phyloP scores from a whole-genome alignment of 2,329 filamentous ascomycete genomes.

The Herpotrichia juniperi region DNA sequence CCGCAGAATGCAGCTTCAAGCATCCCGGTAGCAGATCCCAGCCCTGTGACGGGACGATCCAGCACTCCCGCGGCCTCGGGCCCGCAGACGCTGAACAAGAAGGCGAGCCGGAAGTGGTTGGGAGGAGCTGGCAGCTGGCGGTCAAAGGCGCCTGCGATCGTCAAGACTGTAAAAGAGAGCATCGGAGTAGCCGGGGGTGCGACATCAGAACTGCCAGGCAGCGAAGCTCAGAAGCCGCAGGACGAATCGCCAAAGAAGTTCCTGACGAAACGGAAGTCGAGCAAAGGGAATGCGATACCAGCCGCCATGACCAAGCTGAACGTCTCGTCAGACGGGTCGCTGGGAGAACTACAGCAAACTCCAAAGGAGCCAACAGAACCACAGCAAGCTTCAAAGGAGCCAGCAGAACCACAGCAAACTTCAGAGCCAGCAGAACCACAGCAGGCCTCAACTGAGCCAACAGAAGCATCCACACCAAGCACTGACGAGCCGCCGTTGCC shows the following conservation, averaged over 20 bases:
- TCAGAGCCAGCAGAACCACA: slow-evolving; percentile 16
- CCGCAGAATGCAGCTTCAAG: slow-evolving; percentile 21
- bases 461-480: slow-evolving; percentile 12
- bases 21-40: slow-evolving; percentile 18
- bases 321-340: slow-evolving; percentile 46
- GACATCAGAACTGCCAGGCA: slow-evolving; percentile 46
- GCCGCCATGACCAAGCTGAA: slow-evolving; percentile 55
- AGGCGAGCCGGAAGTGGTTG: slow-evolving; percentile 49
- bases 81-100: slow-evolving; percentile 27
- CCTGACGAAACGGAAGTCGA: slow-evolving; percentile 51
- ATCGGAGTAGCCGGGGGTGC: slow-evolving; percentile 53
- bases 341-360: slow-evolving; percentile 32
- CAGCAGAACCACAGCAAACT: slow-evolving; percentile 16
- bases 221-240: slow-evolving; percentile 33
- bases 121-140: slow-evolving; percentile 51
- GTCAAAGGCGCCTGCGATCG: slow-evolving; percentile 53
- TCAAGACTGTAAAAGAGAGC: slow-evolving; percentile 54
- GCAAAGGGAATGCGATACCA: slow-evolving; percentile 52
- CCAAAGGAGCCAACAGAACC: slow-evolving; percentile 15
- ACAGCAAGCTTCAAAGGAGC: slow-evolving; percentile 19
- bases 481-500: slow-evolving; percentile 50
- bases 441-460: no score
- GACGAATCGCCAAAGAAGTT: slow-evolving; percentile 42
- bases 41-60: slow-evolving; percentile 16
- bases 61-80: slow-evolving; percentile 17